Base-by-base conservation (phyloP, 164 flowering plant genomes). In the Nelumbo lutea region DNA sequence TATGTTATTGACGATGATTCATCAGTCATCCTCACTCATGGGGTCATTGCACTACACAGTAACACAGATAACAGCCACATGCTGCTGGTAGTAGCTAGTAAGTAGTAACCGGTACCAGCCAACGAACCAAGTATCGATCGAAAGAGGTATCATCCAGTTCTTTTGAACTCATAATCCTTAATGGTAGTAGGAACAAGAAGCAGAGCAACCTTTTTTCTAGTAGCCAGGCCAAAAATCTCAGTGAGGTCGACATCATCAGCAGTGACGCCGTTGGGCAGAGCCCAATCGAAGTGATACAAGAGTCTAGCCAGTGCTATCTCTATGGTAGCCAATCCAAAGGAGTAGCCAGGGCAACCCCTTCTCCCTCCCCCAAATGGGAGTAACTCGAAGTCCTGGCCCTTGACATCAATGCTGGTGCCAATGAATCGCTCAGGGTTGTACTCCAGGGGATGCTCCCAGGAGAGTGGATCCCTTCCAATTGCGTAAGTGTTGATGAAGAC, bases 281-380 rank as follows among this genome's bases (percentile, higher is more conserved):
- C 65, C 90, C 90, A 87, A 41, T 83, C 80, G 45, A 87, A 85
- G 67, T 87, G 88, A 67, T 73, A 79, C 43, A 83, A 38, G 2
- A 85, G 76, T 52, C 72, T 59, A 51, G 84, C 84, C 47, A 82
- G 65, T 10, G 88, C 73, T 15, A 71, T 64, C 78, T 85, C 83
- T 6, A 85, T 74, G 0, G 81, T 78, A 0, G 86, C 90, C 47
- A 84, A 57, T 1, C 76, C 86, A 70, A 85, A 80, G 6, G 79
- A 63, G 42, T 64, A 79, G 2, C 88, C 83, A 0, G 88, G 91
- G 67, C 89, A 87, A n/a, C 87, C 85, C 76, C 86, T 65, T 55
- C 86, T 73, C 42, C 87, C 85, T 58, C 82, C 87, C 0, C 87
- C 87, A 62, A 85, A 85, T 6, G 89, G 85, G 40, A 83, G 57